Evolutionary conservation across 2,329 filamentous ascomycete genomes (phyloP), one percentile per base, ranked within the genome.

Genomic region (Ophiocordyceps camponoti-floridani): DNA sequence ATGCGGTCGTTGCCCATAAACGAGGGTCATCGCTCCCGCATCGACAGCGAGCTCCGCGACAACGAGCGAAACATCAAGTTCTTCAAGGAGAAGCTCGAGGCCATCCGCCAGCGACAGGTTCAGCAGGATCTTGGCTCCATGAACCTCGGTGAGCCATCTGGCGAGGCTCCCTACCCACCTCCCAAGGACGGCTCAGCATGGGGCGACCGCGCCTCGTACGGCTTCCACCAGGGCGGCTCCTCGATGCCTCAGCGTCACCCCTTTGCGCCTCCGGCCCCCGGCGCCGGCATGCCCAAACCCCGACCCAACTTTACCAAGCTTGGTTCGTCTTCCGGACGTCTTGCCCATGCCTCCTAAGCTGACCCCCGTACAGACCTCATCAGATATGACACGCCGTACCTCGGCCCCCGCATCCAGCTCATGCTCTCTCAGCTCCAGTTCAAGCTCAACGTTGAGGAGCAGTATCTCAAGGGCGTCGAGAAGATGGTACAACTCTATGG

Each of bases 401-500:
- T 98, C 49, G 91, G 91, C 31, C 89, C 91, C 48, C 87, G 93
- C 53, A 98, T 98, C 57, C 91, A 98, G 67, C 83, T 96, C 57
- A 98, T 98, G 91, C 70, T 98, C 57, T 94, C 91, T 42, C 91
- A 98, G 63, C 81, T 98, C 50, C 87, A 96, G 63, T 98, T 98
- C 70, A 98, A 98, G 68, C 75, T 98, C 49, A 94, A 91, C 52
- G 91, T 98, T 27, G 91, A 98, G 62, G 94, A 95, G 60, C 91
- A 98, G 65, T 98, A 98, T 64, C 87, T 96, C 52, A 93, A 94
- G 58, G 91, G 91, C 49, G 91, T 98, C 54, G 91, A 98, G 64
- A 98, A 98, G 69, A 96, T 98, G 91, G 85, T 95, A 42, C 86
- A 91, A 60, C 71, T 98, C 33, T 98, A 98, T 59, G 81, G 91